Conservation (phyloP, 2,329 filamentous ascomycete species). For the Exophiala alcalophila region DNA sequence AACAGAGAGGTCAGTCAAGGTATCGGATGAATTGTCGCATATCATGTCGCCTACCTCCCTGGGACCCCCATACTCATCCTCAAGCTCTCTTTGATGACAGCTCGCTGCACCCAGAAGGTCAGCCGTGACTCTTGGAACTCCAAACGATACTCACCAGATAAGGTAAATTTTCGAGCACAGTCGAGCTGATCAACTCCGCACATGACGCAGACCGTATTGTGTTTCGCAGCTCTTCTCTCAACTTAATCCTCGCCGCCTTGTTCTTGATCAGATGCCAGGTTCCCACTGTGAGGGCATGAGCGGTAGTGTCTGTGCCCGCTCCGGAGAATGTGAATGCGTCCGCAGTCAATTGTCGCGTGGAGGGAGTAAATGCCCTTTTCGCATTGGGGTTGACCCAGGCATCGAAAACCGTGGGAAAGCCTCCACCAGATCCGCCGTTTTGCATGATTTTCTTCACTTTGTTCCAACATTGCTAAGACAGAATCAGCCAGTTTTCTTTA, state of each 20-base stretch:
- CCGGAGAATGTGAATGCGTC: slow-evolving; percentile 20
- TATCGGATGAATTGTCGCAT: too few species aligned
- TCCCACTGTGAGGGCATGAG: slow-evolving; percentile 14
- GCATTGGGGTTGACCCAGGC: slow-evolving; percentile 19
- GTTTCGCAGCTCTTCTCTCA: slow-evolving; percentile 14
- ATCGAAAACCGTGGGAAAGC: slow-evolving; percentile 27
- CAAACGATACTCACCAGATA: slow-evolving; percentile 10
- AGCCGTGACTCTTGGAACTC: not conserved
- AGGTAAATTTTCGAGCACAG: slow-evolving; percentile 13
- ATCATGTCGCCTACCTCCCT: slow-evolving; percentile 4
- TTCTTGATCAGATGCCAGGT: slow-evolving; percentile 19
- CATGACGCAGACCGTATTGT: slow-evolving; percentile 8
- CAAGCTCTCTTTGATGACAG: slow-evolving; percentile 17
- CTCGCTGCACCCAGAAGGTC: slow-evolving; percentile 4
- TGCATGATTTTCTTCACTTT: slow-evolving; percentile 11
- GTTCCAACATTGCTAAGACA: slow-evolving; percentile 25
- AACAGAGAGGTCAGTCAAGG: too few species aligned
- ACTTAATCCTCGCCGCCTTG: slow-evolving; percentile 6
- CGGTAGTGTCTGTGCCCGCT: slow-evolving; percentile 25
- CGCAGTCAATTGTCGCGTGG: slow-evolving; percentile 9
- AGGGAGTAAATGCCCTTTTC: slow-evolving; percentile 6
- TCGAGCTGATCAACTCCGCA: slow-evolving; percentile 6
- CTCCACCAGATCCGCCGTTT: slow-evolving; percentile 7
- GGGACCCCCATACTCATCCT: slow-evolving; percentile 13
- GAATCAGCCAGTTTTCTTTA: not conserved